Conservation (phyloP, 2,329 filamentous ascomycete species). For the Apiospora saccharicola region DNA sequence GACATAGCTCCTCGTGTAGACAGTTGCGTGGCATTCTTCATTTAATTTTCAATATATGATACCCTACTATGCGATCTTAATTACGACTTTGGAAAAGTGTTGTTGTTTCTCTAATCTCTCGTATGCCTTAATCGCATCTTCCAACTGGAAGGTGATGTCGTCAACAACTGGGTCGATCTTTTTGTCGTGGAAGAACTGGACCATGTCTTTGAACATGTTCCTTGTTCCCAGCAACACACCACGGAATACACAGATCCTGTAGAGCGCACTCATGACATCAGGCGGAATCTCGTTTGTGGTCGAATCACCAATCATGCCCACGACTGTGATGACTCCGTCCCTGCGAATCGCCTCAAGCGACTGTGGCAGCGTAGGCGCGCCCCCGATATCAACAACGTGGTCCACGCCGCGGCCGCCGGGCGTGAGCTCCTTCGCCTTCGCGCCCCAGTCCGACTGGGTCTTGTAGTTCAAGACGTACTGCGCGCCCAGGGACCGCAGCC, state of each 20-base stretch:
- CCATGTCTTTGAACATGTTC: slow-evolving; percentile 31
- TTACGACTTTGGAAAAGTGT: slow-evolving; percentile 33
- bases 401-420: slow-evolving; percentile 61
- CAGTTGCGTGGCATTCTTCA: neutral
- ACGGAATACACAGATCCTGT: slow-evolving; percentile 27
- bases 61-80: slow-evolving; percentile 27
- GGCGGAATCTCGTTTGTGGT: neutral
- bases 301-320: slow-evolving; percentile 39
- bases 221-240: slow-evolving; percentile 31
- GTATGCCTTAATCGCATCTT: slow-evolving; percentile 30
- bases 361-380: slow-evolving; percentile 65
- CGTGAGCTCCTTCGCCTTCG: slow-evolving; percentile 58
- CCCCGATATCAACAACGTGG: slow-evolving; percentile 71
- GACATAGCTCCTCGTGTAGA: neutral
- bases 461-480: slow-evolving; percentile 69
- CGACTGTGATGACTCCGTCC: slow-evolving; percentile 44
- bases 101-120: slow-evolving; percentile 30
- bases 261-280: slow-evolving; percentile 30
- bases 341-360: slow-evolving; percentile 57
- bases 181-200: slow-evolving; percentile 31
- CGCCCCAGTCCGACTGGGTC: slow-evolving; percentile 64
- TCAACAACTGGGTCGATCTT: slow-evolving; percentile 30
- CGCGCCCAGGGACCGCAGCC: slow-evolving; percentile 63
- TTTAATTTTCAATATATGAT: neutral
- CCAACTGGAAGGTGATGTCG: slow-evolving; percentile 29